phyloP scores from a whole-genome alignment of 1,284 basidiomycete species.

The Trametes versicolor region DNA sequence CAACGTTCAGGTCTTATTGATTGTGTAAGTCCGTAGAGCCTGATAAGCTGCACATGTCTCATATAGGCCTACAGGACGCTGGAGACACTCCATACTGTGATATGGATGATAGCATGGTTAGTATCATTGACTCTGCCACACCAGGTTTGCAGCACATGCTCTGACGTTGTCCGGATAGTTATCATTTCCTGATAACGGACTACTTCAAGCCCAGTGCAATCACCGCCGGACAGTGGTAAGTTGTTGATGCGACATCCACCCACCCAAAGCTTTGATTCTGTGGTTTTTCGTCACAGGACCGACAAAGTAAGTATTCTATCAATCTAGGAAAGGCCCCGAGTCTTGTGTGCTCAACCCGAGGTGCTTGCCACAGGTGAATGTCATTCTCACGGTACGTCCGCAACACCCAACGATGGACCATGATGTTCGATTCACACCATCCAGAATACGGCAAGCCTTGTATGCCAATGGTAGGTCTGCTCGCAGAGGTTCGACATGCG shows the following conservation, averaged over 20 bases:
- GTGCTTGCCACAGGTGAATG: background rate
- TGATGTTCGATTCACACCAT: background rate
- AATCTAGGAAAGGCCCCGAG: too few relatives aligned
- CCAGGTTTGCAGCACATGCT: background rate
- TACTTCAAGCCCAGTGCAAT: conserved; percentile 9
- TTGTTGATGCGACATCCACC: background rate
- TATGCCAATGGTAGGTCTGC: conserved; percentile 12
- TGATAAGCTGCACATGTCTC: too few relatives aligned
- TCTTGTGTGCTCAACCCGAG: background rate
- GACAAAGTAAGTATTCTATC: background rate
- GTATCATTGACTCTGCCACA: background rate
- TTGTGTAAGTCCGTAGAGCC: background rate
- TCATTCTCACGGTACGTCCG: conserved; percentile 11
- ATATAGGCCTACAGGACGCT: background rate
- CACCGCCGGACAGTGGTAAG: conserved; percentile 13
- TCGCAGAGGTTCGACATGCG: too few relatives aligned
- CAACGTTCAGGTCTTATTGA: background rate
- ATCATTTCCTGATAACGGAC: conserved; percentile 15
- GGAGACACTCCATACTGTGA: conserved; percentile 11
- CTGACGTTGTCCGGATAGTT: background rate
- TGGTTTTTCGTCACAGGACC: background rate
- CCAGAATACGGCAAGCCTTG: conserved; percentile 5
- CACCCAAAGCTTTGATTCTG: background rate
- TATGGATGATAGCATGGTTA: conserved; percentile 22
- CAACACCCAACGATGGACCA: background rate